These are phyloP conservation scores for Kregervanrija delftensis DNA, from an alignment of 805 yeast genomes.

Conservation along the genomic window DNA sequence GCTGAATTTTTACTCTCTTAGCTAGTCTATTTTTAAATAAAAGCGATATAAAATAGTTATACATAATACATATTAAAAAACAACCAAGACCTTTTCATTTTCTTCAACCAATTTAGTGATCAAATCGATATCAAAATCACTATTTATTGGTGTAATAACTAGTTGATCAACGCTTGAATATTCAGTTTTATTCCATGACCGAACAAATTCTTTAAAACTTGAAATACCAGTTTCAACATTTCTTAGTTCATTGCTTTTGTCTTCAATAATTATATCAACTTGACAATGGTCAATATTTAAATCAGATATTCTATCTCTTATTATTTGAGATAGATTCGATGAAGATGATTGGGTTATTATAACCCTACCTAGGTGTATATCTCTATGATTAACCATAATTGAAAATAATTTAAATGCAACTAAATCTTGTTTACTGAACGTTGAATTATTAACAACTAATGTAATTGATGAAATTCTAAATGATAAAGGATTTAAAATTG, in stretches of 20 bases:
- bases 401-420: conserved; percentile 20
- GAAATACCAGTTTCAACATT: neutral
- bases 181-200: neutral
- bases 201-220: conserved; percentile 7
- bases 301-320: neutral
- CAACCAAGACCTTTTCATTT: conserved; percentile 21
- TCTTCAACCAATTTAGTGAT: conserved; percentile 13
- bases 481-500: conserved; percentile 23
- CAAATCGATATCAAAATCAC: conserved; percentile 5
- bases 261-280: conserved; percentile 2
- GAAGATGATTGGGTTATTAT: neutral
- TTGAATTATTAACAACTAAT: conserved; percentile 14
- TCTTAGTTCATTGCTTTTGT: neutral
- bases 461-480: conserved; percentile 20
- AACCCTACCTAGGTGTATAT: conserved; percentile 5
- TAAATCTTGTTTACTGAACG: conserved; percentile 13
- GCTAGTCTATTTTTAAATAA: too few relatives aligned
- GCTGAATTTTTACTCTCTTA: too few relatives aligned
- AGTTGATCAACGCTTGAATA: conserved; percentile 15
- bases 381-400: conserved; percentile 17
- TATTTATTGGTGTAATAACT: conserved; percentile 15
- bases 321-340: too few relatives aligned
- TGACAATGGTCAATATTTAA: neutral
- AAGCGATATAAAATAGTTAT: too few relatives aligned
- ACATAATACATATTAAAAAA: conserved; percentile 9